These are phyloP conservation scores for Comarum palustre DNA, from an alignment of 306 rosid genomes.

Conservation along the genomic window DNA sequence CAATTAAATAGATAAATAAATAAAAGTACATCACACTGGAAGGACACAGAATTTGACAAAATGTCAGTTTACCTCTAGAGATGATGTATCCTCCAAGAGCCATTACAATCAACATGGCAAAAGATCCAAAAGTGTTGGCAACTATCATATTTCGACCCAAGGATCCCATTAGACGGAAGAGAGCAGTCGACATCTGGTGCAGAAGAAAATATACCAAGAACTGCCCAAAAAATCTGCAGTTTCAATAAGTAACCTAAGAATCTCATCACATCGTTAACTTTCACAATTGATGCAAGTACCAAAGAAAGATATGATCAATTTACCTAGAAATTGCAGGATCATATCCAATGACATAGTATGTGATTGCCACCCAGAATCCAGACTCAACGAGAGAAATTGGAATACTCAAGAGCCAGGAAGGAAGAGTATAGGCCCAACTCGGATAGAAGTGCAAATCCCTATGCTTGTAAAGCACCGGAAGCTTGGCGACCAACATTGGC, in stretches of 20 bases:
- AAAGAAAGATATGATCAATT: slow-evolving; percentile 23
- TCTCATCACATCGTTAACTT: slow-evolving; percentile 20
- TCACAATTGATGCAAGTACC: slow-evolving; percentile 19
- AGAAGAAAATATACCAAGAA: slow-evolving; percentile 75
- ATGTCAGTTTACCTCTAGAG: slow-evolving; percentile 62
- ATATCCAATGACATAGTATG: slow-evolving; percentile 85
- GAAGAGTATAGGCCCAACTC: slow-evolving; percentile 90
- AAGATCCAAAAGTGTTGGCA: slow-evolving; percentile 95
- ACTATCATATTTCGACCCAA: slow-evolving; percentile 97
- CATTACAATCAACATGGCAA: slow-evolving; percentile 98
- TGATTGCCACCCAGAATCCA: slow-evolving; percentile 88
- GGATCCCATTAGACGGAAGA: slow-evolving; percentile 97
- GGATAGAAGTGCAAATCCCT: slow-evolving; percentile 96
- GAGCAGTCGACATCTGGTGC: slow-evolving; percentile 95
- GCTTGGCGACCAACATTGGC: slow-evolving; percentile 96
- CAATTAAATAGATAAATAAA: slow-evolving; percentile 28
- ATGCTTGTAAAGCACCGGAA: slow-evolving; percentile 95
- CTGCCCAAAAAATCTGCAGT: slow-evolving; percentile 75
- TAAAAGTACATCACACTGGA: slow-evolving; percentile 12
- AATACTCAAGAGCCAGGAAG: slow-evolving; percentile 87
- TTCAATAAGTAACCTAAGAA: slow-evolving; percentile 25
- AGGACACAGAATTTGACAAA: slow-evolving; percentile 23
- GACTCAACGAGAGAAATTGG: slow-evolving; percentile 86
- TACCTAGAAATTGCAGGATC: slow-evolving; percentile 86
- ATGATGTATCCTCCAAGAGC: slow-evolving; percentile 92